Evolutionary conservation across 352 stramenopile species (phyloP), one percentile per base, ranked within the genome.

Genomic region (Pythium angustatum): DNA sequence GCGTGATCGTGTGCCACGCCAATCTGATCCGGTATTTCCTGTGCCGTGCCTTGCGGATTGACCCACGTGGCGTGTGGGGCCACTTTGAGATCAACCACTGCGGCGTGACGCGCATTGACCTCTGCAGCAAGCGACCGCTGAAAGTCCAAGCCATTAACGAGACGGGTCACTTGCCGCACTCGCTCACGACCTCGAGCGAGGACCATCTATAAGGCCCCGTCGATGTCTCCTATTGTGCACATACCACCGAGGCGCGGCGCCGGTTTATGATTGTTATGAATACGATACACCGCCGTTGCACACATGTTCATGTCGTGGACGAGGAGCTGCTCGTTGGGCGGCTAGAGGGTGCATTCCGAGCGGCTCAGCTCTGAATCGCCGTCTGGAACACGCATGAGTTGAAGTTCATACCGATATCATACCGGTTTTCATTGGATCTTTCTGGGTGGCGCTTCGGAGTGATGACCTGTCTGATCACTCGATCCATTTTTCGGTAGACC

Each of bases 51-150:
- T 70, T 94, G 48, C 78, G 81, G 14, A 76, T 93, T 17, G 69
- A 76, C 22, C 69, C 85, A 15, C 54, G 68, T 12, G 82, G 77
- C 15, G 79, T 78, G 10, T 94, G 85, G 85, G 83, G 83, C 30
- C 81, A 91, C 60, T 89, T 94, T 48, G 85, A 93, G 69, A 92
- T 94, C 68, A 93, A 94, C 55, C 83, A 94, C 60, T 94, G 85
- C 63, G 70, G 83, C 62, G 74, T 94, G 66, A 91, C 85, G 26
- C 82, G 83, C 28, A 85, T 94, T 47, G 84, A 93, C 41, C 68
- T 93, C 15, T 87, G 79, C 54, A 71, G 68, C 41, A 83, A 88
- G 69, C 77, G 78, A 3, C 79, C 81, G 19, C 75, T 87, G 22
- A 94, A 94, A 67, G 72, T 94, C 19, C 75, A 85, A 45, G 73